Conservation (phyloP, 306 rosid genomes). For the Neltuma alba region DNA sequence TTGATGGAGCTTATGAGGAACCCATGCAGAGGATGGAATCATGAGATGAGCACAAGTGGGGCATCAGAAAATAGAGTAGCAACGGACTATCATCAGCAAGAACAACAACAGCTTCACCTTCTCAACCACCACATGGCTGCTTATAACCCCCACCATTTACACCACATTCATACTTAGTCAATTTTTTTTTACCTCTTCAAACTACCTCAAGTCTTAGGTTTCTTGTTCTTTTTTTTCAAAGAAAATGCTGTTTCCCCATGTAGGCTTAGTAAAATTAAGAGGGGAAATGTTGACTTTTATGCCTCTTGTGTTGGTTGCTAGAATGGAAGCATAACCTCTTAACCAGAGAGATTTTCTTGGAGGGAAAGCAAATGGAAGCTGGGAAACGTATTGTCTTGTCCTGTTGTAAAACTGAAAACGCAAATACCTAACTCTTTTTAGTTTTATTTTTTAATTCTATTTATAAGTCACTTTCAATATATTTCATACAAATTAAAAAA, state of each 20-base stretch:
- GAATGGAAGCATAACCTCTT: neutral
- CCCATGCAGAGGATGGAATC: constrained; percentile 48
- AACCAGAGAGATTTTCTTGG: neutral
- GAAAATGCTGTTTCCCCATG: neutral
- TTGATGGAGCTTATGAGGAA: constrained; percentile 74
- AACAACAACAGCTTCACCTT: constrained; percentile 36
- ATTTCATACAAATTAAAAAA: too few relatives aligned
- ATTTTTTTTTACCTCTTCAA: neutral
- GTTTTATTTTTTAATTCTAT: too few relatives aligned
- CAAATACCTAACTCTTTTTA: too few relatives aligned
- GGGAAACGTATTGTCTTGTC: neutral
- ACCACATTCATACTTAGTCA: constrained; percentile 45
- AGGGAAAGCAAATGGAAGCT: neutral
- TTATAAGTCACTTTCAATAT: too few relatives aligned
- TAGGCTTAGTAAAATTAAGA: neutral
- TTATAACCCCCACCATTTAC: constrained; percentile 50
- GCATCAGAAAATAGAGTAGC: constrained; percentile 39
- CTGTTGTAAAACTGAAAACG: neutral
- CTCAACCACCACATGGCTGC: constrained; percentile 48
- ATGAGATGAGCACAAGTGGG: constrained; percentile 45
- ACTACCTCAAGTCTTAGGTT: neutral
- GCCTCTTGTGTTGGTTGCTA: neutral
- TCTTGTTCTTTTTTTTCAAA: neutral
- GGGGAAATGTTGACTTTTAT: neutral
- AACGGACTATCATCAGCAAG: constrained; percentile 39